Percentiles rank a stretch among this genome's conserved stretches.
These are phyloP conservation scores for Mollisia scopiformis DNA, from an alignment of 2,329 filamentous ascomycete genomes.

Conservation along the genomic window DNA sequence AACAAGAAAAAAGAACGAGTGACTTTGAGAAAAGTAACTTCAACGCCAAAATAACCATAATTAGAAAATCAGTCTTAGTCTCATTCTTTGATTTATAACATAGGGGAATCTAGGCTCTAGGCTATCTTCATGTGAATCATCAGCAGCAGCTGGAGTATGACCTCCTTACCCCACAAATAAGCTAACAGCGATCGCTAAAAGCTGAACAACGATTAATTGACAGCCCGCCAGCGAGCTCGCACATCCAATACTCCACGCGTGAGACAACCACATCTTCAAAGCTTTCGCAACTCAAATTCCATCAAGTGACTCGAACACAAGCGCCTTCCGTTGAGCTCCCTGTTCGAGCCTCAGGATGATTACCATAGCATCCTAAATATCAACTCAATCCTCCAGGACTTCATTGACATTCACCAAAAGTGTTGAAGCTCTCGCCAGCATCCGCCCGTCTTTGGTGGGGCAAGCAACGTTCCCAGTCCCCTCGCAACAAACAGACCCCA, in stretches of 20 bases:
- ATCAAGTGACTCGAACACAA: slow-evolving; percentile 7
- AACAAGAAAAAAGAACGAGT: not conserved
- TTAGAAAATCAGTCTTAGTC: not conserved
- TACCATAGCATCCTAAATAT: not conserved
- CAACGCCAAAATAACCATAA: not conserved
- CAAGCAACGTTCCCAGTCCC: slow-evolving; percentile 15
- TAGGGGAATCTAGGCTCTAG: not conserved
- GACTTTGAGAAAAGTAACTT: not conserved
- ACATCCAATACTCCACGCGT: slow-evolving; percentile 6
- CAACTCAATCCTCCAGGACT: slow-evolving; percentile 1
- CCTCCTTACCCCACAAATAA: slow-evolving; percentile 7
- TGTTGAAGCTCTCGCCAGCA: slow-evolving; percentile 14
- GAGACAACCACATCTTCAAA: slow-evolving; percentile 13
- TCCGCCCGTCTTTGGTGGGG: slow-evolving; percentile 23
- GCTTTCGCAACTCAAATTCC: not conserved
- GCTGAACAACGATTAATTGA: not conserved
- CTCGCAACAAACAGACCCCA: slow-evolving; percentile 4
- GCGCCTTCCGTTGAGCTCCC: not conserved
- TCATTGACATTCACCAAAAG: not conserved
- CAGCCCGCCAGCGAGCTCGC: slow-evolving; percentile 6
- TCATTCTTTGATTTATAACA: not conserved
- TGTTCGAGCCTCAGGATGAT: not conserved
- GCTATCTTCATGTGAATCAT: not conserved
- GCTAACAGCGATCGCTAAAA: not conserved
- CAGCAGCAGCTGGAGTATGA: not conserved